These are phyloP conservation scores for Pseudogymnoascus sp. DNA, from an alignment of 2,329 filamentous ascomycete species.

Conservation along the genomic window DNA sequence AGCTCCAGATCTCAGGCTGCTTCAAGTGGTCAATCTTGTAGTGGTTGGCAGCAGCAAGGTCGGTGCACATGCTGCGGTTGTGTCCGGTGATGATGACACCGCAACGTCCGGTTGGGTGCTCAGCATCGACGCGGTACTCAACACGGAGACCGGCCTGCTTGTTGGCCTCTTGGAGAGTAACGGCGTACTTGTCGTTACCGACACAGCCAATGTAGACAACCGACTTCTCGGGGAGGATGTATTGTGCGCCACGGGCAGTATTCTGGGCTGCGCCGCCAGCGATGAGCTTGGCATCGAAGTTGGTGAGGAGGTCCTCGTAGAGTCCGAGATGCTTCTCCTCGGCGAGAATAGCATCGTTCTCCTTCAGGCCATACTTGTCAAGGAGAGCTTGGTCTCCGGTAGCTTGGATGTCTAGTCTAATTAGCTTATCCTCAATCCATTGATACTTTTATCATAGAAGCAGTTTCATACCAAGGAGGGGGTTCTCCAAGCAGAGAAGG, in stretches of 20 bases:
- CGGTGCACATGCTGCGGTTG: slow-evolving; percentile 89
- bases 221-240: slow-evolving; percentile 82
- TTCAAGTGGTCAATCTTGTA: slow-evolving; percentile 94
- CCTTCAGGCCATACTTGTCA: slow-evolving; percentile 86
- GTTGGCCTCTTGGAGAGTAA: slow-evolving; percentile 79
- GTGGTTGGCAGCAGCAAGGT: slow-evolving; percentile 92
- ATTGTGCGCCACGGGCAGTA: slow-evolving; percentile 92
- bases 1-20: slow-evolving; percentile 81
- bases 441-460: neutral
- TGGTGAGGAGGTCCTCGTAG: slow-evolving; percentile 89
- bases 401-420: slow-evolving; percentile 74
- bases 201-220: slow-evolving; percentile 92
- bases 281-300: slow-evolving; percentile 88
- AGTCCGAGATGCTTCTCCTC: slow-evolving; percentile 83
- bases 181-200: slow-evolving; percentile 91
- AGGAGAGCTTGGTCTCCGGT: slow-evolving; percentile 75
- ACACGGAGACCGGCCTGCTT: slow-evolving; percentile 82
- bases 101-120: slow-evolving; percentile 82
- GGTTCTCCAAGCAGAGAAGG: slow-evolving; percentile 93
- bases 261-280: slow-evolving; percentile 96
- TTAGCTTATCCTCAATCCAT: neutral
- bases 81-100: slow-evolving; percentile 95
- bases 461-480: slow-evolving; percentile 70
- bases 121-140: slow-evolving; percentile 87
- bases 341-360: slow-evolving; percentile 95